Evolutionary conservation across 345 rosid genomes (phyloP).

Genomic region (Iberis pinnata): DNA sequence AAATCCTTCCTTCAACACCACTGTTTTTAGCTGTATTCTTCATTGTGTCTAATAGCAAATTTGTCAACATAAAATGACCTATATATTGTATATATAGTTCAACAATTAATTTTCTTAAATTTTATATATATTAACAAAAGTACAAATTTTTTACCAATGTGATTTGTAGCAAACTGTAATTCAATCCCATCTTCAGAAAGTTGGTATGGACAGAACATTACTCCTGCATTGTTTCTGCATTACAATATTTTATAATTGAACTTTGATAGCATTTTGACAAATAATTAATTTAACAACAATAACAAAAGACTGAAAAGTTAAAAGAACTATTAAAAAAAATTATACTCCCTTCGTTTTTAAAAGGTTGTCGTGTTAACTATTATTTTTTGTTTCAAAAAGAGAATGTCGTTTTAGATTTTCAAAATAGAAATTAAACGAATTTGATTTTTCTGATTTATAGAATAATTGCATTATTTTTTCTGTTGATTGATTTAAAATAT

Average conservation of each 20-base stretch:
- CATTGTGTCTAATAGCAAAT: slow-evolving; percentile 76
- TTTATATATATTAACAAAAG: background rate
- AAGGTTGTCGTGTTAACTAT: too few species aligned
- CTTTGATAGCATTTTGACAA: too few species aligned
- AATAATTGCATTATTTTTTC: too few species aligned
- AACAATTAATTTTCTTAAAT: background rate
- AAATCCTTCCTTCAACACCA: slow-evolving; percentile 77
- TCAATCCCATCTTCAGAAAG: slow-evolving; percentile 70
- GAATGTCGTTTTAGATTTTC: too few species aligned
- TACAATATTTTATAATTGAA: background rate
- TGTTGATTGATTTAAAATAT: too few species aligned
- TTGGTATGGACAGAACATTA: slow-evolving; percentile 85
- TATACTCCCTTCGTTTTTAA: too few species aligned
- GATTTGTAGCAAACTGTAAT: slow-evolving; percentile 77
- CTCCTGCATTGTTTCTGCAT: slow-evolving; percentile 79
- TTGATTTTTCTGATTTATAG: too few species aligned
- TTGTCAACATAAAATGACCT: slow-evolving; percentile 90
- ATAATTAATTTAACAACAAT: too few species aligned
- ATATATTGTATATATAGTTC: background rate
- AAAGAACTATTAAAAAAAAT: too few species aligned
- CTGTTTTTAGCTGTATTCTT: slow-evolving; percentile 50
- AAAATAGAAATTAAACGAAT: too few species aligned
- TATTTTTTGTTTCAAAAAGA: too few species aligned
- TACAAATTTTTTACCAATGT: slow-evolving; percentile 40
- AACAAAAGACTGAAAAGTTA: too few species aligned